Conservation (phyloP, 306 rosid genomes). For the Lathyrus tuberosus region DNA sequence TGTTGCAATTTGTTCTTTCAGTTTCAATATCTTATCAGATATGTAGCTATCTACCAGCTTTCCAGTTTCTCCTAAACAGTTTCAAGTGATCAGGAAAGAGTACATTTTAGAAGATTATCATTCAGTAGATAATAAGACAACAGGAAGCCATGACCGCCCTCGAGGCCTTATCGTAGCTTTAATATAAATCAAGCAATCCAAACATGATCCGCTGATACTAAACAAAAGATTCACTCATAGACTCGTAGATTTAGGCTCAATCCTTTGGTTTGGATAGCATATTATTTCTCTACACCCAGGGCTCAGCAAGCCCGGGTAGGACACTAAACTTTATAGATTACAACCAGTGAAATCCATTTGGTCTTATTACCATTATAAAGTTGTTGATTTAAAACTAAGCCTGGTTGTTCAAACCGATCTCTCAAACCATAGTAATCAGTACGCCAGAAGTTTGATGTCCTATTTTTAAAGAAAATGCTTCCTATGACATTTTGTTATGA, state of each 20-base stretch:
- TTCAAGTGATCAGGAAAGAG: constrained; percentile 38
- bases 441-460: neutral
- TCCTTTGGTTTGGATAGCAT: neutral
- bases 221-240: neutral
- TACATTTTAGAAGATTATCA: constrained; percentile 8
- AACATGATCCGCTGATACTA: neutral
- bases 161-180: neutral
- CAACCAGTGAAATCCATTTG: too few relatives aligned
- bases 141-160: constrained; percentile 15
- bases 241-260: neutral
- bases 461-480: constrained; percentile 5
- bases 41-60: constrained; percentile 80
- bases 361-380: too few relatives aligned
- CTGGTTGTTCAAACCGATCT: too few relatives aligned
- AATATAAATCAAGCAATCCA: constrained; percentile 4
- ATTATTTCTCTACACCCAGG: constrained; percentile 9
- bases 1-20: constrained; percentile 92
- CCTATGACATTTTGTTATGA: neutral
- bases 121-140: constrained; percentile 6
- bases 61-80: constrained; percentile 79
- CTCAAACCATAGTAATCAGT: neutral
- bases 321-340: too few relatives aligned
- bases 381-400: too few relatives aligned
- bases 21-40: constrained; percentile 76
- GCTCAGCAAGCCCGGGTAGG: neutral